Conservation (phyloP, 176 grass and related monocot genomes). For the Secale cereale region DNA sequence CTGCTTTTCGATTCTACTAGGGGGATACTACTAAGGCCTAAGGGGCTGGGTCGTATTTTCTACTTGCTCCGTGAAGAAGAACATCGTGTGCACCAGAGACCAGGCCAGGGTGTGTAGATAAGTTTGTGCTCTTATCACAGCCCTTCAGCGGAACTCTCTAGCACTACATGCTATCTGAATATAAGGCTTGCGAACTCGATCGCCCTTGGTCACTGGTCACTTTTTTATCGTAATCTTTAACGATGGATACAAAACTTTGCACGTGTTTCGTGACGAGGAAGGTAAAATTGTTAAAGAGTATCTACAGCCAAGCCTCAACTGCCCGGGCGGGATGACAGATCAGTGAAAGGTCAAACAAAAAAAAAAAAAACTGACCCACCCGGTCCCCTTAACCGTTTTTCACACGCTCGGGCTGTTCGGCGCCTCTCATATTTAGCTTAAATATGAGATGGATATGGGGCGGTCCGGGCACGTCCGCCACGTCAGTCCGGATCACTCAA, state of each 20-base stretch:
- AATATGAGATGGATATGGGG: too few relatives aligned
- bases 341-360: too few relatives aligned
- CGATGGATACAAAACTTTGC: background rate
- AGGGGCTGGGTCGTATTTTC: background rate
- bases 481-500: too few relatives aligned
- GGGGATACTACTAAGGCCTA: background rate
- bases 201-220: background rate
- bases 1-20: background rate
- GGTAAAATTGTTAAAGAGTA: background rate
- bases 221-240: background rate
- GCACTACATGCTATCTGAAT: background rate
- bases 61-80: background rate
- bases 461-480: too few relatives aligned
- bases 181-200: background rate
- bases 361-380: too few relatives aligned
- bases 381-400: too few relatives aligned
- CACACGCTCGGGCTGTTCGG: too few relatives aligned
- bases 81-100: background rate
- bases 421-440: too few relatives aligned
- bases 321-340: too few relatives aligned
- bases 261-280: background rate
- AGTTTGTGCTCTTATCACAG: background rate
- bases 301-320: too few relatives aligned
- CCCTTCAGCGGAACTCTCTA: background rate
- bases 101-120: background rate